Evolutionary conservation across 768 basidiomycete species (phyloP), one percentile per base, ranked within the genome.

Genomic region (Auriscalpium vulgare): DNA sequence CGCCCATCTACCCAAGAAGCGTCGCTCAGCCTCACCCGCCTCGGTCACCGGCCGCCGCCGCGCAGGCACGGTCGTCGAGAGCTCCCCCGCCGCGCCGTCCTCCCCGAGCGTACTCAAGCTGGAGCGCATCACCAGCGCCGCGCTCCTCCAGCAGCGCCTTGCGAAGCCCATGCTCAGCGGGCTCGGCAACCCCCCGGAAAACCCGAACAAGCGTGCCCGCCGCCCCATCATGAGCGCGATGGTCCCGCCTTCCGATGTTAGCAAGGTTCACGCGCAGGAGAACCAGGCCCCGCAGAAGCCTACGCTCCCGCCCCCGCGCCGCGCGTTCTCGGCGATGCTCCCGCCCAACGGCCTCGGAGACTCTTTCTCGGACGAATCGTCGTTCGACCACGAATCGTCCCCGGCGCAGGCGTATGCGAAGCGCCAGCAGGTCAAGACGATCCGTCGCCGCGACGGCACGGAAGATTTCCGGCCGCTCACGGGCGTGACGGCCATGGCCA

Each of bases 341-440:
- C 73, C 78, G 0, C 70, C 73, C 21, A 62, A 54, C 48, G 59
- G 66, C 49, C 53, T 63, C 7, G 63, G 62, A 47, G 44, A 80
- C 53, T 76, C 79, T 37, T 83, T 84, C n/a, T 65, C 65, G 16
- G 65, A 62, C 34, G 68, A 67, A 45, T 68, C 72, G 17, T 84
- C 83, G 54, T 83, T 86, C 61, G 74, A 63, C 21, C 54, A 72
- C 40, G 77, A 77, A 11, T 87, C 84, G 78, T 88, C 87, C 35
- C 88, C 89, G 44, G 89, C 89, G 37, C 84, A 86, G 63, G 87
- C 88, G 5, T 91, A 91, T 66, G 80, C 86, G 0, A 83, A 81
- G 63, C 81, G 89, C 40, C 88, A 89, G 56, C 83, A 88, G 59
- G 78, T 82, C 14, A 88, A 81, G 74, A 88, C 89, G 1, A 81